Conservation (phyloP, 1,139 yeast genomes). For the Hemisphaericaspora xylanilytica region DNA sequence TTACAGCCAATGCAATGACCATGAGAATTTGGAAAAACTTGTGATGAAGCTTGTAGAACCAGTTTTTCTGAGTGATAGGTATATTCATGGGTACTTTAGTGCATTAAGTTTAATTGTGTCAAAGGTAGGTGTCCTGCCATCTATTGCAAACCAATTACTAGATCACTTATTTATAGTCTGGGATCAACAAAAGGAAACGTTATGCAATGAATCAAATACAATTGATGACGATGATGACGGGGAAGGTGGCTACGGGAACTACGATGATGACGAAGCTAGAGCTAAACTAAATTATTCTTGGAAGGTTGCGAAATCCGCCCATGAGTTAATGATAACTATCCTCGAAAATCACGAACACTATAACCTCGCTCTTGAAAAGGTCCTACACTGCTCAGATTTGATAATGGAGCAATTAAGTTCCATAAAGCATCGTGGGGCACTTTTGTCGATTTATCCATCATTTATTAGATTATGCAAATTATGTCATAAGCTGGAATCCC, state of each 20-base stretch:
- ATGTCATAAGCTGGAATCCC: slow-evolving; percentile 34
- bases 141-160: slow-evolving; percentile 7
- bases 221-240: slow-evolving; percentile 8
- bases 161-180: slow-evolving; percentile 42
- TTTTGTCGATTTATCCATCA: slow-evolving; percentile 81
- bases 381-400: slow-evolving; percentile 31
- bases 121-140: slow-evolving; percentile 12
- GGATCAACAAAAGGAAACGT: slow-evolving; percentile 51
- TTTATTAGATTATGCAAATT: slow-evolving; percentile 60
- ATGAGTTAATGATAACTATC: slow-evolving; percentile 40
- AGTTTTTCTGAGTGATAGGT: neutral
- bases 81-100: slow-evolving; percentile 64
- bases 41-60: slow-evolving; percentile 2
- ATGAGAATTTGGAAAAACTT: slow-evolving; percentile 1
- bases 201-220: slow-evolving; percentile 35
- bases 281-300: slow-evolving; percentile 73
- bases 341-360: slow-evolving; percentile 4
- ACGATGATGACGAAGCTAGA: slow-evolving; percentile 35
- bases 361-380: slow-evolving; percentile 21
- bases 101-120: slow-evolving; percentile 52
- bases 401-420: slow-evolving; percentile 65
- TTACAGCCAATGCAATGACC: slow-evolving; percentile 3
- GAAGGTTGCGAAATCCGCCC: slow-evolving; percentile 81
- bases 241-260: slow-evolving; percentile 50
- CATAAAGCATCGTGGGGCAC: slow-evolving; percentile 88